Evolutionary conservation across 352 stramenopile species (phyloP).

Genomic region (Aphanomyces stellatus): DNA sequence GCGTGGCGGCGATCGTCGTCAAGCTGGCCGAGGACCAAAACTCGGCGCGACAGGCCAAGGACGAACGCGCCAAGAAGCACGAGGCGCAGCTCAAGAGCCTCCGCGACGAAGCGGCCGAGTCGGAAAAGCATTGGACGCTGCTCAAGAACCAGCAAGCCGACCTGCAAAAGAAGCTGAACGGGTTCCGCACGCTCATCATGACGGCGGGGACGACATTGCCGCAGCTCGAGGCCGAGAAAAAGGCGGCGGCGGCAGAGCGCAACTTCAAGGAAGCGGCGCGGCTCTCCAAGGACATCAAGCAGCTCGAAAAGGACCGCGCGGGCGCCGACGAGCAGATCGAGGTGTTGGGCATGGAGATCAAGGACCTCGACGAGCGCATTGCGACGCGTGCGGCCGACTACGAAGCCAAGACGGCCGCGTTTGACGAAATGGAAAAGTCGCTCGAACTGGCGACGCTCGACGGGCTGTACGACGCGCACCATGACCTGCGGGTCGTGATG

Average conservation of each 20-base stretch:
- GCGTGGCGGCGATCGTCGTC: slow-evolving; percentile 46
- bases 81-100: slow-evolving; percentile 57
- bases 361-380: slow-evolving; percentile 68
- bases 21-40: slow-evolving; percentile 68
- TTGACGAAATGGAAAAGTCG: slow-evolving; percentile 65
- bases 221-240: slow-evolving; percentile 72
- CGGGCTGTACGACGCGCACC: slow-evolving; percentile 71
- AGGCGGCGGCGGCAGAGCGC: slow-evolving; percentile 55
- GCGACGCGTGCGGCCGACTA: slow-evolving; percentile 55
- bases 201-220: slow-evolving; percentile 74
- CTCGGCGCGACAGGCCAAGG: slow-evolving; percentile 46
- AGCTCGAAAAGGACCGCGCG: slow-evolving; percentile 69
- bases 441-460: slow-evolving; percentile 54
- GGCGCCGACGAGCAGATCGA: slow-evolving; percentile 77
- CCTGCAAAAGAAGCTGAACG: slow-evolving; percentile 56
- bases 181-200: slow-evolving; percentile 73
- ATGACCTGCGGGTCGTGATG: slow-evolving; percentile 43
- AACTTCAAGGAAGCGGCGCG: slow-evolving; percentile 82
- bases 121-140: slow-evolving; percentile 69
- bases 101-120: slow-evolving; percentile 53
- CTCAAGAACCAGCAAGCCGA: slow-evolving; percentile 66
- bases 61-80: slow-evolving; percentile 68
- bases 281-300: slow-evolving; percentile 83
- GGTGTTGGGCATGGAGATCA: slow-evolving; percentile 73
- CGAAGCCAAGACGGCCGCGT: slow-evolving; percentile 67